phyloP scores from a whole-genome alignment of 2,329 filamentous ascomycete genomes.

The Alternaria arborescens region DNA sequence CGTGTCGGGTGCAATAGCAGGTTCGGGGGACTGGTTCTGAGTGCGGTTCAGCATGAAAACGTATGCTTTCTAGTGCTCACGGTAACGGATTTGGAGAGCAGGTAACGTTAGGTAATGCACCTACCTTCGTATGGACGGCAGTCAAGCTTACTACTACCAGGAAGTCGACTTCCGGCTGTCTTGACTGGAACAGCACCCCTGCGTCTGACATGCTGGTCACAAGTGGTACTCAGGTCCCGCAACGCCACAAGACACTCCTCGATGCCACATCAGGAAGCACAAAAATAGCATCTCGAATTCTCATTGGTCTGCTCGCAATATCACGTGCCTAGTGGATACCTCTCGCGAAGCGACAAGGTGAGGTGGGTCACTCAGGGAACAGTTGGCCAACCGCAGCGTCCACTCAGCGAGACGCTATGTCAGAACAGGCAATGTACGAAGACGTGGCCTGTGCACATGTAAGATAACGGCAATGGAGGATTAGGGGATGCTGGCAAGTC shows the following conservation, averaged over 20 bases:
- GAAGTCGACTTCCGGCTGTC: not conserved
- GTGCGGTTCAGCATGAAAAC: too few relatives aligned
- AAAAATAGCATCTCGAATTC: not conserved
- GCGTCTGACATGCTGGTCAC: not conserved
- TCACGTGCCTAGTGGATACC: constrained; percentile 10
- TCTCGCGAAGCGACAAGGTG: not conserved
- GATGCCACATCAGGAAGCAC: not conserved
- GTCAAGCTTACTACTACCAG: not conserved
- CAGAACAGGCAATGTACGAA: constrained; percentile 28
- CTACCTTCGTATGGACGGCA: not conserved
- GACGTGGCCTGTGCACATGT: not conserved
- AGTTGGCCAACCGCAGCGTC: constrained; percentile 11
- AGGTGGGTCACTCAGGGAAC: not conserved
- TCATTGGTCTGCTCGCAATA: constrained; percentile 18
- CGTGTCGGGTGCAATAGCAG: not conserved
- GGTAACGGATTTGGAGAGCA: not conserved
- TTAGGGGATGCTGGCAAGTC: constrained; percentile 1
- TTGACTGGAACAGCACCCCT: not conserved
- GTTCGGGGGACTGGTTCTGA: not conserved
- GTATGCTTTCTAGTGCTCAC: not conserved
- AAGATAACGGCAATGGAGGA: constrained; percentile 1
- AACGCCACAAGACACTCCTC: not conserved
- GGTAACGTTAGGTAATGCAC: not conserved
- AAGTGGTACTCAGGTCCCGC: not conserved
- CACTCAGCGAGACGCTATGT: constrained; percentile 12